Conservation (phyloP, 148 eudicot species). For the Rhododendron williamsianum region DNA sequence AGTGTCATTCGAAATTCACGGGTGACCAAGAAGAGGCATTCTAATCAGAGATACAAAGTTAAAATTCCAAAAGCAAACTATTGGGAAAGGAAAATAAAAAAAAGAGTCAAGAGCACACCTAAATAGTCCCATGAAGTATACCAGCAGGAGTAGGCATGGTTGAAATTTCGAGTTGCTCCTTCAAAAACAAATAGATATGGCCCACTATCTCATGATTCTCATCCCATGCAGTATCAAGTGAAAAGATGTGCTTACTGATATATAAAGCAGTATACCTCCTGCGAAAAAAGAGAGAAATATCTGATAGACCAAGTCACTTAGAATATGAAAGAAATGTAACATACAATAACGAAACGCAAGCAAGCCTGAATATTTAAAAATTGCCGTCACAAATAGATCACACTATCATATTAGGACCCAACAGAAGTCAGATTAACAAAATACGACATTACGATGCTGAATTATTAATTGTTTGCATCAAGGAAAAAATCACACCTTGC, state of each 20-base stretch:
- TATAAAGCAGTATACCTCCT: conserved; percentile 73
- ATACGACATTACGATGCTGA: not conserved
- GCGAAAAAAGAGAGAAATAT: conserved; percentile 15
- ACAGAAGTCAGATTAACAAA: not conserved
- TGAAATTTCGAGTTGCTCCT: conserved; percentile 70
- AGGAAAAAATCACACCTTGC: not conserved
- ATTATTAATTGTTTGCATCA: not conserved
- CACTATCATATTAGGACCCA: not conserved
- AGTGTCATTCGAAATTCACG: not conserved
- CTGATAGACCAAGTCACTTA: not conserved
- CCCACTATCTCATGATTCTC: conserved; percentile 49
- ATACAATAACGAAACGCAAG: not conserved
- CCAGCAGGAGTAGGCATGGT: conserved; percentile 56
- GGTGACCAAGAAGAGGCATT: not conserved
- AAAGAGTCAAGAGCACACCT: conserved; percentile 25
- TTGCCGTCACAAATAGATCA: not conserved
- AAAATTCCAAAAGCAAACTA: conserved; percentile 1
- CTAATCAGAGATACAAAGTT: not conserved
- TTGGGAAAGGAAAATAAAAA: not conserved
- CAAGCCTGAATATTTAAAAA: not conserved
- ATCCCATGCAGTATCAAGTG: conserved; percentile 37
- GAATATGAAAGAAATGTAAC: not conserved
- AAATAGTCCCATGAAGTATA: conserved; percentile 71
- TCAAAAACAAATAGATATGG: conserved; percentile 55
- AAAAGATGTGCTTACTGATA: conserved; percentile 42